These are phyloP conservation scores for Venturia oleaginea DNA, from an alignment of 2,329 filamentous ascomycete species.

Conservation along the genomic window DNA sequence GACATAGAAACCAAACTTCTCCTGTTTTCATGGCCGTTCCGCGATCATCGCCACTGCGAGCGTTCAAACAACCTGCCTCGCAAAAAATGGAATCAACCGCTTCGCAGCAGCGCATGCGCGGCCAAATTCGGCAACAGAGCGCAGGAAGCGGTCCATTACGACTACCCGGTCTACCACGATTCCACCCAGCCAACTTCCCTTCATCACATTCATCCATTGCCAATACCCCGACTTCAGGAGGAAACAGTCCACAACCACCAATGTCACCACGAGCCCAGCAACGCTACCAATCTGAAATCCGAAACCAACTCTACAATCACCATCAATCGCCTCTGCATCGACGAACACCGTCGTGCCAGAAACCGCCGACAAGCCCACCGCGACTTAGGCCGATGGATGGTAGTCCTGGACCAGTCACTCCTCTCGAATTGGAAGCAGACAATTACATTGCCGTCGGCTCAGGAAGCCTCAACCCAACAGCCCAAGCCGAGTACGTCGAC, in stretches of 20 bases:
- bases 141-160: not conserved
- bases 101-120: constrained; percentile 5
- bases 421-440: constrained; percentile 40
- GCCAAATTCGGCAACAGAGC: not conserved
- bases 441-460: constrained; percentile 38
- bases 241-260: constrained; percentile 34
- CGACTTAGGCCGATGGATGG: constrained; percentile 37
- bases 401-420: constrained; percentile 44
- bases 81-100: constrained; percentile 2
- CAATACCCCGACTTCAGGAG: constrained; percentile 28
- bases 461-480: constrained; percentile 16
- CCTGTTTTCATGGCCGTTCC: not conserved
- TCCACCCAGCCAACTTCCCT: constrained; percentile 44
- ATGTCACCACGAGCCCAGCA: constrained; percentile 35
- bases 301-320: constrained; percentile 40
- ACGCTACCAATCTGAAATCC: constrained; percentile 38
- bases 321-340: constrained; percentile 28
- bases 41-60: constrained; percentile 1
- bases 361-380: constrained; percentile 40
- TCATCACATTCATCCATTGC: constrained; percentile 29
- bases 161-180: constrained; percentile 41
- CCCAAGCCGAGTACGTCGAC: constrained; percentile 34
- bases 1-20: no score
- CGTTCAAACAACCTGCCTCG: constrained; percentile 9
- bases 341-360: constrained; percentile 15